Evolutionary conservation across 768 basidiomycete genomes (phyloP).

Genomic region (Xerocomellus amylosporus): DNA sequence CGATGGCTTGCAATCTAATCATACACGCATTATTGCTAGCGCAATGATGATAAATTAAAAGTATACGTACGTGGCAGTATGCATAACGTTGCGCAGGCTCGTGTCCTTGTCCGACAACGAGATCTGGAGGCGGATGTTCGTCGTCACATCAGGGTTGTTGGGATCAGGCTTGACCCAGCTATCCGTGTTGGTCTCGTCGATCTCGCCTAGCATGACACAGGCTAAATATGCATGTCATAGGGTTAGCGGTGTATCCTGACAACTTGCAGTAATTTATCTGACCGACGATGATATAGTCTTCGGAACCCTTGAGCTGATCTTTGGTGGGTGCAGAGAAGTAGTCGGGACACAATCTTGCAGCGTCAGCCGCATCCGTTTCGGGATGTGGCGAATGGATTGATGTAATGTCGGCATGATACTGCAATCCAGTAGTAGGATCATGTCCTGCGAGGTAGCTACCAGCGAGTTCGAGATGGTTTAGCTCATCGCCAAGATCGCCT

Average conservation of each 20-base stretch:
- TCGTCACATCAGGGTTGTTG: conserved; percentile 2
- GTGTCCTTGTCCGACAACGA: conserved; percentile 4
- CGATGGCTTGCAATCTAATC: neutral
- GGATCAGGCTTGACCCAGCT: neutral
- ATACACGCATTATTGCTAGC: neutral
- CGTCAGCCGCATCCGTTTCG: conserved; percentile 11
- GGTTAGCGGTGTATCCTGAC: neutral
- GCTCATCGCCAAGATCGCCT: no score
- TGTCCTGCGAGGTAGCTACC: conserved; percentile 8
- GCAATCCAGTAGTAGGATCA: neutral
- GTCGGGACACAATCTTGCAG: conserved; percentile 16
- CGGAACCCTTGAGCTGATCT: conserved; percentile 9
- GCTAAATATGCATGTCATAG: neutral
- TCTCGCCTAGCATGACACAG: conserved; percentile 6
- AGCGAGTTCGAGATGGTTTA: neutral
- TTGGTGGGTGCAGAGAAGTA: conserved; percentile 13
- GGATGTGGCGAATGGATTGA: conserved; percentile 10
- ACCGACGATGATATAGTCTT: conserved; percentile 6
- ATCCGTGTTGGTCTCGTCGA: neutral
- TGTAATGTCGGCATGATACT: conserved; percentile 14
- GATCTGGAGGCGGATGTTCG: conserved; percentile 13
- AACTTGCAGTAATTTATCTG: neutral
- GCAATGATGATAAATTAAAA: neutral
- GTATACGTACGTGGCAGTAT: conserved; percentile 3
- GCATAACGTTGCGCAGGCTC: conserved; percentile 9